These are phyloP conservation scores for Inga oerstediana DNA, from an alignment of 306 rosid genomes.

Conservation along the genomic window DNA sequence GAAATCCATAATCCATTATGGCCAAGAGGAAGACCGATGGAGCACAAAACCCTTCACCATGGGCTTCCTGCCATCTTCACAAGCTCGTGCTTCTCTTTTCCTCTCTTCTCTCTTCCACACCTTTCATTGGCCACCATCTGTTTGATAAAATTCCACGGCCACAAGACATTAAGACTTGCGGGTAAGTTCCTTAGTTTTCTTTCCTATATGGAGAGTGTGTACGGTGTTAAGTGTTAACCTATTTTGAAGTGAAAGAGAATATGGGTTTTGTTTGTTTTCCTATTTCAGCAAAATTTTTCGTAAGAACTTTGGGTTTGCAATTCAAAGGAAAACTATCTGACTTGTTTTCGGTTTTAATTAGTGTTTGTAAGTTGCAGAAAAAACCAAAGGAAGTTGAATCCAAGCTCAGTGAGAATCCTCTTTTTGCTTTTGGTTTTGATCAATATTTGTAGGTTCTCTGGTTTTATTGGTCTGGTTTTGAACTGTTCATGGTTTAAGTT, in stretches of 20 bases:
- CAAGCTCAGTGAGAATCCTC: conserved; percentile 25
- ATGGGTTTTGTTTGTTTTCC: conserved; percentile 1
- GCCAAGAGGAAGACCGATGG: no score
- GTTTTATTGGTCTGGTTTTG: no score
- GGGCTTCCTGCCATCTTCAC: background rate
- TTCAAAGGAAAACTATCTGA: conserved; percentile 9
- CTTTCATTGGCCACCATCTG: conserved; percentile 11
- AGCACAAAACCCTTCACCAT: background rate
- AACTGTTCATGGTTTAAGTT: no score
- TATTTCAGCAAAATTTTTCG: conserved; percentile 33
- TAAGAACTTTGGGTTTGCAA: background rate
- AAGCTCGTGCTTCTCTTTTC: background rate
- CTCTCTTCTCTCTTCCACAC: background rate
- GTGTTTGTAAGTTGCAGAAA: conserved; percentile 29
- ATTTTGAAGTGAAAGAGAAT: background rate
- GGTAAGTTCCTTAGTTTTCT: conserved; percentile 13
- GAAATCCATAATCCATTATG: no score
- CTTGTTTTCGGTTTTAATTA: no score
- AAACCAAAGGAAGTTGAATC: conserved; percentile 30
- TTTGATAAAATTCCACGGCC: conserved; percentile 5
- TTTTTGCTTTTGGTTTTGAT: conserved; percentile 44
- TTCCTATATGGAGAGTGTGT: background rate
- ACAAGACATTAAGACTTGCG: background rate
- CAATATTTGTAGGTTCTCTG: conserved; percentile 2
- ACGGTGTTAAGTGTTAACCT: background rate